Evolutionary conservation across 2,329 filamentous ascomycete species (phyloP), one percentile per base, ranked within the genome.

Genomic region (Trichoderma sp.): DNA sequence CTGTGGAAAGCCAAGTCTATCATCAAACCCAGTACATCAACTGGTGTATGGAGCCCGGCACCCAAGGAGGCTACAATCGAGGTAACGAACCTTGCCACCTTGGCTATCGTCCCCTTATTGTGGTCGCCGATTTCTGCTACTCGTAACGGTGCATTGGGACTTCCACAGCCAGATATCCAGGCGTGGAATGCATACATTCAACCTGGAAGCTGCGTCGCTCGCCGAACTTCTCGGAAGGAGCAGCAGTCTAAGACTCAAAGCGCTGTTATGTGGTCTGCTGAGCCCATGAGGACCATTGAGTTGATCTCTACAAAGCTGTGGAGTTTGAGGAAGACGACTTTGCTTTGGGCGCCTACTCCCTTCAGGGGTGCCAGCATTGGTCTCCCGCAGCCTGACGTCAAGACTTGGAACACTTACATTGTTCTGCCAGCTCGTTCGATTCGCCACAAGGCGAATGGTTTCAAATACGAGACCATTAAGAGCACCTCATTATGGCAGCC

Each of bases 401-500:
- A 39, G 60, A 12, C n/a, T 4, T 72, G 71, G 71, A 53, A 26
- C 14, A 24, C 65, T 2, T 60, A 69, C 36, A 43, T 69, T 32
- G 65, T 21, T 30, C 21, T 57, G 64, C 21, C 47, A 14, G 39
- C 15, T 24, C 51, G 32, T 11, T 57, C 64, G 11, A 15, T n/a
- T 30, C 64, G 24, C 28, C 51, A 64, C 28, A 43, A 36, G 21
- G n/a, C 26, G 3, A 47, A 15, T 21, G 18, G 8, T 26, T 73
- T 77, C 12, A 78, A 80, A 64, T 75, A 78, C n/a, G 74, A 76
- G 18, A 70, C 74, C 9, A 78, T 85, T 39, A 78, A 82, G 73
- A 84, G 82, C 75, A 76, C 75, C 15, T 71, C 79, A 4, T 75
- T 85, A 57, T 85, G 83, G 83, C 67, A 28, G 11, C 47, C 62